Conservation (phyloP, 2,329 filamentous ascomycete genomes). For the Hypoxylon rubiginosum region DNA sequence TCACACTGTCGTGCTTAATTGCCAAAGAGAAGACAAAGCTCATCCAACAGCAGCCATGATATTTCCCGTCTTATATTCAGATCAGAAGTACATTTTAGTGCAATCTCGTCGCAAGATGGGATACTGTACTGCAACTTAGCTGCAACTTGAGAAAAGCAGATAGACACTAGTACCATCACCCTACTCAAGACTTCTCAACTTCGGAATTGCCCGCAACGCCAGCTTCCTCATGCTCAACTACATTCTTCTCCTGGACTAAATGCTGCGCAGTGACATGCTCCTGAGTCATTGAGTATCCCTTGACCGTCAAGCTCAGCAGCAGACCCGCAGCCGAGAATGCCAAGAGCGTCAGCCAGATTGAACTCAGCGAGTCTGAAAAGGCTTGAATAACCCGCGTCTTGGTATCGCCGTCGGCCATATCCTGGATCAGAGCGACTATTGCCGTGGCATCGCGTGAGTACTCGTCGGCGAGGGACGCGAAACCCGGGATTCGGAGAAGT, state of each 20-base stretch:
- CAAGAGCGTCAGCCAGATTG: conserved; percentile 23
- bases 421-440: conserved; percentile 11
- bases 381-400: conserved; percentile 24
- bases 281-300: conserved; percentile 51
- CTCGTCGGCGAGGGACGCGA: conserved; percentile 57
- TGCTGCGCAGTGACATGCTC: conserved; percentile 51
- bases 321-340: conserved; percentile 16
- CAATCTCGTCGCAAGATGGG: too few relatives aligned
- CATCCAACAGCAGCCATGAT: too few relatives aligned
- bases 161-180: too few relatives aligned
- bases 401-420: conserved; percentile 53
- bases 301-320: conserved; percentile 53
- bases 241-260: conserved; percentile 35
- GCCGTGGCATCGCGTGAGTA: conserved; percentile 68
- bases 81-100: too few relatives aligned
- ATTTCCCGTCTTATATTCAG: too few relatives aligned
- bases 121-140: too few relatives aligned
- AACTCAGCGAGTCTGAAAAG: conserved; percentile 22
- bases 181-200: background rate
- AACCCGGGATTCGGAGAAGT: conserved; percentile 61
- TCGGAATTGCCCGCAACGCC: background rate
- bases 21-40: too few relatives aligned
- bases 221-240: background rate
- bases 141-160: too few relatives aligned
- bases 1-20: too few relatives aligned